Percentiles rank a stretch among this genome's conserved stretches.
Evolutionary conservation across 345 rosid species (phyloP).

Genomic region (Mallotus nudiflorus): DNA sequence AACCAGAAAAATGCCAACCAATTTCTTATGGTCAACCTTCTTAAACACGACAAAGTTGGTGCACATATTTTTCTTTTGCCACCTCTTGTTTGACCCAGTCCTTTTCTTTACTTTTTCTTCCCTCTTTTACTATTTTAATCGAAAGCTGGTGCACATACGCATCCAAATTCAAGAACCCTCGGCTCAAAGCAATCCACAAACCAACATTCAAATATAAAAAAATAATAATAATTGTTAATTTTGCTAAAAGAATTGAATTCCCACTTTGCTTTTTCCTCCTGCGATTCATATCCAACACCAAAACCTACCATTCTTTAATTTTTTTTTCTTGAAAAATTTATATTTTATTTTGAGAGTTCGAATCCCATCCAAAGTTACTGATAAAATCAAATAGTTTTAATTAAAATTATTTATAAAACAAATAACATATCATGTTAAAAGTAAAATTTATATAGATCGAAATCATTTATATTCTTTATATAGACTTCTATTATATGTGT

Average conservation of each 20-base stretch:
- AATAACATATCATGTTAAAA: too few relatives aligned
- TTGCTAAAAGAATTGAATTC: not conserved
- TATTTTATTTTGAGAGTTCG: too few relatives aligned
- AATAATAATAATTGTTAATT: not conserved
- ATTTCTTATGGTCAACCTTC: constrained; percentile 46
- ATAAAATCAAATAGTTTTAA: too few relatives aligned
- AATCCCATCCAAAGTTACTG: too few relatives aligned
- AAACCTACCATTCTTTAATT: constrained; percentile 39
- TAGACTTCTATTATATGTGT: too few relatives aligned
- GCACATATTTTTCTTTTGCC: constrained; percentile 27
- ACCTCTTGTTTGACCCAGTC: constrained; percentile 45
- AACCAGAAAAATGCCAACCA: constrained; percentile 36
- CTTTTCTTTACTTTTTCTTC: not conserved
- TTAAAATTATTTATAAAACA: too few relatives aligned
- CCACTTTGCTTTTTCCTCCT: constrained; percentile 25
- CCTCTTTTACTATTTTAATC: constrained; percentile 8
- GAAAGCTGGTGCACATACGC: constrained; percentile 12
- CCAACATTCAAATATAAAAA: too few relatives aligned
- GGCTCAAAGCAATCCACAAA: constrained; percentile 11
- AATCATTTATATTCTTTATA: too few relatives aligned
- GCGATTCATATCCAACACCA: constrained; percentile 33
- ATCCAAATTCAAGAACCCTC: constrained; percentile 25
- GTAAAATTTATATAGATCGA: too few relatives aligned
- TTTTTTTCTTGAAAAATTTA: too few relatives aligned
- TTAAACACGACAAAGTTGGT: constrained; percentile 41